These are phyloP conservation scores for Alectoria sarmentosa DNA, from an alignment of 495 filamentous ascomycete genomes.

Conservation along the genomic window DNA sequence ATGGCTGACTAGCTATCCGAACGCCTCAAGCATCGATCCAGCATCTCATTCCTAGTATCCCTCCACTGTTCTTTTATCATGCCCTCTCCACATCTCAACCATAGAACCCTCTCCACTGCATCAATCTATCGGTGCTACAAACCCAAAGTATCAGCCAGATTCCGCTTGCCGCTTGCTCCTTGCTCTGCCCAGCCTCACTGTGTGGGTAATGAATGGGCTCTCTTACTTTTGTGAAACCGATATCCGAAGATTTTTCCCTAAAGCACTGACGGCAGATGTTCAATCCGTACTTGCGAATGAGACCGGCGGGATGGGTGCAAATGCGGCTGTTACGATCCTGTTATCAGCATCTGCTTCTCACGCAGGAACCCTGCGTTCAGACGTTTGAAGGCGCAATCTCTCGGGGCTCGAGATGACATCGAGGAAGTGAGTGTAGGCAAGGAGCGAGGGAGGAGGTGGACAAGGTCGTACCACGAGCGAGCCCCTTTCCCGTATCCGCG, in stretches of 20 bases:
- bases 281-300: slow-evolving; percentile 89
- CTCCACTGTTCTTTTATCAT: slow-evolving; percentile 1
- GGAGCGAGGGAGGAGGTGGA: not conserved
- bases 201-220: not conserved
- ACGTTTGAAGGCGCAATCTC: not conserved
- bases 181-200: not conserved
- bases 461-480: slow-evolving; percentile 65
- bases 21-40: not conserved
- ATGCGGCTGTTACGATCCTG: slow-evolving; percentile 56
- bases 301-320: slow-evolving; percentile 79
- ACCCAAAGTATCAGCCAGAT: not conserved
- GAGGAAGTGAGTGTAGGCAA: not conserved
- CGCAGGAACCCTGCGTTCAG: not conserved
- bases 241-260: slow-evolving; percentile 91
- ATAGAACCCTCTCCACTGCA: not conserved
- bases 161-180: not conserved
- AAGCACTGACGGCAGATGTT: slow-evolving; percentile 99
- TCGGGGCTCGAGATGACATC: not conserved
- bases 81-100: not conserved
- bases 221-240: slow-evolving; percentile 96
- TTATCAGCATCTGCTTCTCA: slow-evolving; percentile 5
- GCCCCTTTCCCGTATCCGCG: slow-evolving; percentile 94
- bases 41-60: not conserved
- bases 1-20: not conserved
- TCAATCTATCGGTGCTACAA: not conserved